phyloP scores from a whole-genome alignment of 352 stramenopile genomes.

The Globisporangium barbulae region DNA sequence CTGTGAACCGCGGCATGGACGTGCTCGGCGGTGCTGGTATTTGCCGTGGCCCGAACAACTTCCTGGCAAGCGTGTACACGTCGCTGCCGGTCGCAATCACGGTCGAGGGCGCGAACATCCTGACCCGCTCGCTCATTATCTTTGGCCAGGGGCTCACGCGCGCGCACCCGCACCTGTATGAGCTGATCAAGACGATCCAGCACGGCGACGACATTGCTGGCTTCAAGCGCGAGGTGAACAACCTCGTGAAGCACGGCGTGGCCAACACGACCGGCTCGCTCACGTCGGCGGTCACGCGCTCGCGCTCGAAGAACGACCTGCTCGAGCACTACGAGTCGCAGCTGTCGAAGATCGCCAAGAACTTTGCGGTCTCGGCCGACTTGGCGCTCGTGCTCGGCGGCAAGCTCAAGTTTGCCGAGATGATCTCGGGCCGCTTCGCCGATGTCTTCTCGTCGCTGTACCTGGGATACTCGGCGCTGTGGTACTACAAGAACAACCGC shows the following conservation, averaged over 20 bases:
- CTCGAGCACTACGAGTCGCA: constrained; percentile 96
- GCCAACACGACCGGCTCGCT: constrained; percentile 92
- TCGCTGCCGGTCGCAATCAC: constrained; percentile 97
- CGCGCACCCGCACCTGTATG: constrained; percentile 96
- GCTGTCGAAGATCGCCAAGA: constrained; percentile 94
- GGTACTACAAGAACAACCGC: constrained; percentile 95
- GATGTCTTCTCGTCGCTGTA: constrained; percentile 98
- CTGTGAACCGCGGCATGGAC: constrained; percentile 97
- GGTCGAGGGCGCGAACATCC: constrained; percentile 97
- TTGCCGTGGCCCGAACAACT: constrained; percentile 97
- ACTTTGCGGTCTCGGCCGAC: constrained; percentile 96
- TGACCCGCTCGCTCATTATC: constrained; percentile 97
- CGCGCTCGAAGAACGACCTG: constrained; percentile 91
- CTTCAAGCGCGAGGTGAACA: constrained; percentile 94
- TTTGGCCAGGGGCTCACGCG: constrained; percentile 97
- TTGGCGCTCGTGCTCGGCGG: constrained; percentile 96
- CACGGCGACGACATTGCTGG: constrained; percentile 91
- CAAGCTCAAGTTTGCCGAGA: constrained; percentile 98
- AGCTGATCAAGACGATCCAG: constrained; percentile 97
- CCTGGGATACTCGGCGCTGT: constrained; percentile 96
- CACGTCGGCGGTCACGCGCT: constrained; percentile 86
- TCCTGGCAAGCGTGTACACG: constrained; percentile 95
- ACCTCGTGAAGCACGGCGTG: constrained; percentile 93
- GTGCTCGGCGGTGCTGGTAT: constrained; percentile 96
- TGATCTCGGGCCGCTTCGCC: constrained; percentile 95